These are phyloP conservation scores for Ceratocystiopsis sp. DNA, from an alignment of 2,329 filamentous ascomycete species.

Conservation along the genomic window DNA sequence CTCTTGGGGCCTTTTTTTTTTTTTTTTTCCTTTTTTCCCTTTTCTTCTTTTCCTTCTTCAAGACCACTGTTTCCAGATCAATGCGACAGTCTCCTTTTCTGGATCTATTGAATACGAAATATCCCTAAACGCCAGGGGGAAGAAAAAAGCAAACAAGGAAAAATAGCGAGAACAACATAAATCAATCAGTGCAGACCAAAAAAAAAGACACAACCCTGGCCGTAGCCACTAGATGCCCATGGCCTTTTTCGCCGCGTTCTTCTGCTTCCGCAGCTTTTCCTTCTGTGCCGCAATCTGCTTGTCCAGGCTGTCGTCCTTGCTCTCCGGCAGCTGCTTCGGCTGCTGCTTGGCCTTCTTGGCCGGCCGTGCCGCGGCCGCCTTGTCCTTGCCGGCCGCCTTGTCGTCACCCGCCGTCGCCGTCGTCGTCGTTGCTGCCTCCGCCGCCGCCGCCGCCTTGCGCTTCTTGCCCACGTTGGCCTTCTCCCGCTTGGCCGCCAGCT, in stretches of 20 bases:
- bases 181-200: too few species aligned
- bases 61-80: too few species aligned
- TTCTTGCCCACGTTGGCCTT: constrained; percentile 50
- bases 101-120: too few species aligned
- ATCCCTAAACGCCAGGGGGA: too few species aligned
- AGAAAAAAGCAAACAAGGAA: too few species aligned
- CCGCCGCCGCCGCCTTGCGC: constrained; percentile 31
- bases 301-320: constrained; percentile 35
- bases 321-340: constrained; percentile 26
- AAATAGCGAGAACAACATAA: too few species aligned
- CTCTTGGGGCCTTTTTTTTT: too few species aligned
- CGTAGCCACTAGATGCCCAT: constrained; percentile 4
- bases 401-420: constrained; percentile 17
- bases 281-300: constrained; percentile 44
- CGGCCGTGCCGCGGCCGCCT: constrained; percentile 25
- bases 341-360: constrained; percentile 31
- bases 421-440: constrained; percentile 5
- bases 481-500: constrained; percentile 17
- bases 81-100: too few species aligned
- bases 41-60: too few species aligned
- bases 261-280: constrained; percentile 39
- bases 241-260: constrained; percentile 31
- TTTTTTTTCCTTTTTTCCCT: too few species aligned
- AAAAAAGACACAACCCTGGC: neutral
- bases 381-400: constrained; percentile 26